A percentile compares a stretch with the other conserved stretches of the same genome.
Conservation (phyloP, 257 asterid species). For the Orobanche coerulescens region DNA sequence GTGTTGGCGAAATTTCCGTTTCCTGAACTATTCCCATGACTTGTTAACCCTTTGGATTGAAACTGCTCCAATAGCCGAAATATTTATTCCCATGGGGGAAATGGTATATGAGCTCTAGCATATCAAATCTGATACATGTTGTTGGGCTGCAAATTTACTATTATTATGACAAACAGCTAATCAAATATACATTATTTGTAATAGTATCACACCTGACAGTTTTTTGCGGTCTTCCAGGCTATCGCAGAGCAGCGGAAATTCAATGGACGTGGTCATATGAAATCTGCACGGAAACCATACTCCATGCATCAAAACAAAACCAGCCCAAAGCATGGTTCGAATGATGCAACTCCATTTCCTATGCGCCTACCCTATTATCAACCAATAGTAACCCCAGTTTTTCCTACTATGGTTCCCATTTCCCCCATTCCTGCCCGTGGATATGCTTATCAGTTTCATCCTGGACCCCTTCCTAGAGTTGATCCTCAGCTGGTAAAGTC, state of each 20-base stretch:
- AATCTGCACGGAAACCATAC: slow-evolving; percentile 44
- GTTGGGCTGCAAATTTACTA: background rate
- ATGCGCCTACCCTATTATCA: slow-evolving; percentile 49
- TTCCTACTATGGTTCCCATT: slow-evolving; percentile 50
- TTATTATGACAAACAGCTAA: background rate
- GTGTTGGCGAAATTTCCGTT: background rate
- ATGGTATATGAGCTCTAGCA: slow-evolving; percentile 6
- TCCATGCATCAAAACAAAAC: slow-evolving; percentile 42
- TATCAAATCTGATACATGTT: slow-evolving; percentile 1
- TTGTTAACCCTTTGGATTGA: background rate
- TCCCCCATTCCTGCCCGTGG: slow-evolving; percentile 49
- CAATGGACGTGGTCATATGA: slow-evolving; percentile 44
- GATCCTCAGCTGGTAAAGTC: slow-evolving; percentile 38
- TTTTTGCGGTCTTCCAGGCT: slow-evolving; percentile 38
- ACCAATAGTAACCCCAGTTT: slow-evolving; percentile 41
- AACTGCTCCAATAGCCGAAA: background rate
- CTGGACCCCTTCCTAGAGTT: slow-evolving; percentile 39
- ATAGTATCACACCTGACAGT: slow-evolving; percentile 17
- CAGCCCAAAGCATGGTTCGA: slow-evolving; percentile 54
- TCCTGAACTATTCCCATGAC: background rate
- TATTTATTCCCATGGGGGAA: background rate
- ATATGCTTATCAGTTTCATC: slow-evolving; percentile 43
- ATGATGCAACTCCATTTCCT: slow-evolving; percentile 47
- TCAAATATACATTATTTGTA: background rate
- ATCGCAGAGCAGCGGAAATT: slow-evolving; percentile 49